These are phyloP conservation scores for Zoysia japonica DNA, from an alignment of 176 grass and related monocot species.

Conservation along the genomic window DNA sequence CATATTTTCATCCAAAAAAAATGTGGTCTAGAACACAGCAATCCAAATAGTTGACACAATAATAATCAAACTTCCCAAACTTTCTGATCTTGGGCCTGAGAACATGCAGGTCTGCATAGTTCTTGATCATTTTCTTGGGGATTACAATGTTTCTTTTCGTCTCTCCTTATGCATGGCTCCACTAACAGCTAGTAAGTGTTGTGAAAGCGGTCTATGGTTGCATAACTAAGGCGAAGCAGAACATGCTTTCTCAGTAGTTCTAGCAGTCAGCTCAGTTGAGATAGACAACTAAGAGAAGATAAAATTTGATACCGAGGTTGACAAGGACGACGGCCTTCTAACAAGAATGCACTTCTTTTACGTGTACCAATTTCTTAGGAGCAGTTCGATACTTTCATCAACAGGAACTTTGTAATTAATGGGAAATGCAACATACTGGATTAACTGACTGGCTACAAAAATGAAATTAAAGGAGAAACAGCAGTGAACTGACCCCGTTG, in stretches of 20 bases:
- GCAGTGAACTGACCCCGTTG: slow-evolving; percentile 54
- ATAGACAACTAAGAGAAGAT: background rate
- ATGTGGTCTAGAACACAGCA: too few species aligned
- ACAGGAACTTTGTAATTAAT: background rate
- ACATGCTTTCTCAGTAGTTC: too few species aligned
- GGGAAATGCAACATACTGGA: background rate
- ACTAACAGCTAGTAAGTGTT: too few species aligned
- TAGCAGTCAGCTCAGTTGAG: background rate
- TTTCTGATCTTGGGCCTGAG: too few species aligned
- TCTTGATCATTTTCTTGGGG: too few species aligned
- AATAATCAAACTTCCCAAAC: too few species aligned
- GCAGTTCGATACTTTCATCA: background rate
- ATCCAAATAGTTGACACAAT: too few species aligned
- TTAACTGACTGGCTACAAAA: background rate
- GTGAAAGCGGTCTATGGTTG: background rate
- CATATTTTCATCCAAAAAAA: too few species aligned
- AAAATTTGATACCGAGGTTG: background rate
- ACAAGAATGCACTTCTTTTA: background rate
- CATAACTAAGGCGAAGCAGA: background rate
- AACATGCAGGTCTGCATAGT: too few species aligned
- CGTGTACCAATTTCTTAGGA: background rate
- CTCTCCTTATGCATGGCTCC: too few species aligned
- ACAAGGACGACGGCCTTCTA: background rate
- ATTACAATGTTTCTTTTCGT: too few species aligned
- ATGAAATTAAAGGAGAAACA: background rate